Evolutionary conservation across 345 rosid genomes (phyloP).

Genomic region (Euclidium syriacum): DNA sequence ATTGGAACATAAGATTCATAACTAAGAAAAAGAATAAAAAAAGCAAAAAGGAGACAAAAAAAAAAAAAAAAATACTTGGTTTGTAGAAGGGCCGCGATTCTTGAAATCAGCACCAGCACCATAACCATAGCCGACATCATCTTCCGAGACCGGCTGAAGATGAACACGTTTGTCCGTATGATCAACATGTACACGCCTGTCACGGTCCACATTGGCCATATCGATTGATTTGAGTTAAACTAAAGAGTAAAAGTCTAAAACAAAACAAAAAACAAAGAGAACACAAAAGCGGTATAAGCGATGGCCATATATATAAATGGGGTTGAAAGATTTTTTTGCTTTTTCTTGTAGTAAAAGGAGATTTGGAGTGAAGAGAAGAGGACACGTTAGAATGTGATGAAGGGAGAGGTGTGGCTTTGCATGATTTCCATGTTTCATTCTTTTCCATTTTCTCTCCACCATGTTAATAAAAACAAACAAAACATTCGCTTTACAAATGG

Average conservation of each 20-base stretch:
- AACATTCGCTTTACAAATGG: neutral
- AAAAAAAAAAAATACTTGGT: constrained; percentile 14
- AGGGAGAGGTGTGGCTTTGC: constrained; percentile 33
- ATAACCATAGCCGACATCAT: constrained; percentile 13
- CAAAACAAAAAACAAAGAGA: too few relatives aligned
- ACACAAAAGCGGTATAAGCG: neutral
- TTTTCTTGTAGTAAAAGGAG: neutral
- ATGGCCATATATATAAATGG: constrained; percentile 3
- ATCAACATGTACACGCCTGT: constrained; percentile 23
- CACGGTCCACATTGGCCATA: constrained; percentile 27
- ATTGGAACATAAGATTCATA: neutral
- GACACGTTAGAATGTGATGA: constrained; percentile 28
- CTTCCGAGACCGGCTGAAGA: constrained; percentile 4
- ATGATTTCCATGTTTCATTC: constrained; percentile 30
- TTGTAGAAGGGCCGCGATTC: constrained; percentile 26
- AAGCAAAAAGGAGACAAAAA: neutral
- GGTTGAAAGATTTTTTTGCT: neutral
- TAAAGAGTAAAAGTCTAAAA: neutral
- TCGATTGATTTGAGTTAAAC: neutral
- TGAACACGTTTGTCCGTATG: constrained; percentile 9
- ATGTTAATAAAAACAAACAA: constrained; percentile 1
- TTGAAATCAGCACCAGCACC: constrained; percentile 4
- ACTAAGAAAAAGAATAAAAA: neutral
- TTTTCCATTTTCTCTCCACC: constrained; percentile 18
- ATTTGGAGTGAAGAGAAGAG: constrained; percentile 11